Evolutionary conservation across 306 rosid species (phyloP).

Genomic region (Sindora glabra): DNA sequence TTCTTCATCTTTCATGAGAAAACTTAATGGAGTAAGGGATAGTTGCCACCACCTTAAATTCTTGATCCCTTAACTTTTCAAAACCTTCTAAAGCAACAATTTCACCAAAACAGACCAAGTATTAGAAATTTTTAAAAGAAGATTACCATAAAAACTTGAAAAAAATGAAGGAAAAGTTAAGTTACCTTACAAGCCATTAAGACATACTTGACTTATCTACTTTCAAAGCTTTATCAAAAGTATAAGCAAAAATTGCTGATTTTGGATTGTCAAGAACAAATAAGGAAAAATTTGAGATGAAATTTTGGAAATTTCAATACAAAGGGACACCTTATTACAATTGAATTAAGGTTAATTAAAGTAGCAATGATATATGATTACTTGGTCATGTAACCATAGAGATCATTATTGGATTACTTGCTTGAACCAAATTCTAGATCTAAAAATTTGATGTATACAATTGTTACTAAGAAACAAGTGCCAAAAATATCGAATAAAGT

Average conservation of each 20-base stretch:
- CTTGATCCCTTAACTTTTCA: too few relatives aligned
- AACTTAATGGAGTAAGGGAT: too few relatives aligned
- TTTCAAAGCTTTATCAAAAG: too few relatives aligned
- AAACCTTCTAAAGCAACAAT: too few relatives aligned
- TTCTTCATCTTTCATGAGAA: too few relatives aligned
- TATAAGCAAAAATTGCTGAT: conserved; percentile 4
- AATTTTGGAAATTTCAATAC: neutral
- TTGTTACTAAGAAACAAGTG: neutral
- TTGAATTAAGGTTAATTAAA: neutral
- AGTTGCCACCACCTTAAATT: too few relatives aligned
- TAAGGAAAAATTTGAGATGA: neutral
- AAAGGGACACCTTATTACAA: neutral
- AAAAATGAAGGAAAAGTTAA: too few relatives aligned
- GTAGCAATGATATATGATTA: neutral
- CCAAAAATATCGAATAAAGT: neutral
- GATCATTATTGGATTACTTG: neutral
- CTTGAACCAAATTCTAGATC: neutral
- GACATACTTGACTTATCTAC: too few relatives aligned
- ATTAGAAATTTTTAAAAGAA: too few relatives aligned
- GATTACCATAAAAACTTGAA: too few relatives aligned
- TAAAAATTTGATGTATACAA: neutral
- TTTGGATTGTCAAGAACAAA: neutral
- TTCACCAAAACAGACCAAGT: too few relatives aligned
- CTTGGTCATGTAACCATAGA: neutral
- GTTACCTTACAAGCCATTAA: too few relatives aligned